phyloP scores from a whole-genome alignment of 1,139 yeast genomes.

The Entelexis paramagnoliae region DNA sequence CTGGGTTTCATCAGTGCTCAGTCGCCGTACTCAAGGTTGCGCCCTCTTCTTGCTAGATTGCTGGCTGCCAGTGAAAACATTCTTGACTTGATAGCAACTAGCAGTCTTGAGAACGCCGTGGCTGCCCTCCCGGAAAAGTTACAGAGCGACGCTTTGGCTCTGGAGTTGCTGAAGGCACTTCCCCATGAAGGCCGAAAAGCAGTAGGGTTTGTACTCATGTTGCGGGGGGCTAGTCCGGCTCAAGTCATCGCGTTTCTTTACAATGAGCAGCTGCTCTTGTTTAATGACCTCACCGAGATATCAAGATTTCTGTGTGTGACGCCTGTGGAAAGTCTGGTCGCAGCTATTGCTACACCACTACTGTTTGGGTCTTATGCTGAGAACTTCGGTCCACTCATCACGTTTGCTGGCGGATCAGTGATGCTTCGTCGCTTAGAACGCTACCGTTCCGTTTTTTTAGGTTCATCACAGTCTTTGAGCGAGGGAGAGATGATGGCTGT shows the following conservation, averaged over 20 bases:
- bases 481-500: background rate
- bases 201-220: background rate
- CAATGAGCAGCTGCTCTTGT: background rate
- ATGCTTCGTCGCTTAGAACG: background rate
- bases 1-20: background rate
- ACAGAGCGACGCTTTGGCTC: background rate
- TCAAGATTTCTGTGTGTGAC: background rate
- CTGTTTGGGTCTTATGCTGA: background rate
- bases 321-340: background rate
- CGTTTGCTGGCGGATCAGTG: background rate
- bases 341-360: background rate
- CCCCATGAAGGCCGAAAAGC: background rate
- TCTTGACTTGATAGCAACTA: background rate
- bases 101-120: background rate
- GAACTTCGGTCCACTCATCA: background rate
- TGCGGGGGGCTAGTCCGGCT: background rate
- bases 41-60: background rate
- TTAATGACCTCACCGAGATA: background rate
- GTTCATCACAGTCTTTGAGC: background rate
- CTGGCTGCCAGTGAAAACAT: background rate
- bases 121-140: background rate
- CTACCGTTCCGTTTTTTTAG: background rate
- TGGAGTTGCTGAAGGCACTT: background rate
- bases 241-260: background rate
- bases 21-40: constrained; percentile 8